A percentile compares a stretch with the other conserved stretches of the same genome.
Evolutionary conservation across 176 grass and related monocot species (phyloP).

Genomic region (Cenchrus fungigraminus): DNA sequence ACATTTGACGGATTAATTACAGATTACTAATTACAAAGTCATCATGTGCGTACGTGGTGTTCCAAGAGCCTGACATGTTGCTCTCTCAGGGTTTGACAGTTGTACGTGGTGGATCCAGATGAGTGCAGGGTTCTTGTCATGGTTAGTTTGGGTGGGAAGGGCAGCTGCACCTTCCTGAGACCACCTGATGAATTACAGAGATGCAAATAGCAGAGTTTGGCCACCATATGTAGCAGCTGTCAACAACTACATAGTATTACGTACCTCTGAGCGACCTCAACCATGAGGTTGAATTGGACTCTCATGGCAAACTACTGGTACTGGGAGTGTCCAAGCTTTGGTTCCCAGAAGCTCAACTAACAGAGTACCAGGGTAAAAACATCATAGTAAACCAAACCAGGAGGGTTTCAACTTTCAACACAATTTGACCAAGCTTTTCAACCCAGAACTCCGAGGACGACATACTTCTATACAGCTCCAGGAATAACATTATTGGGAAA

Average conservation of each 20-base stretch:
- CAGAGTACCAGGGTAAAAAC: neutral
- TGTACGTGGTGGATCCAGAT: neutral
- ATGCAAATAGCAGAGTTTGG: constrained; percentile 40
- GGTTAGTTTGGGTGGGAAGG: constrained; percentile 31
- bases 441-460: neutral
- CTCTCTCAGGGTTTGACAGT: neutral
- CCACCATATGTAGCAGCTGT: constrained; percentile 35
- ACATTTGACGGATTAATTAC: neutral
- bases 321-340: neutral
- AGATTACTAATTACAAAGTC: neutral
- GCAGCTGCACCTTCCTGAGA: constrained; percentile 39
- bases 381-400: neutral
- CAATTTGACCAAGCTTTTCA: neutral
- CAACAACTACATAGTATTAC: constrained; percentile 5
- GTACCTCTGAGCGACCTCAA: neutral
- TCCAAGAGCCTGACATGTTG: neutral
- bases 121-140: neutral
- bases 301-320: neutral
- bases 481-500: neutral
- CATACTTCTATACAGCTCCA: neutral
- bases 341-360: neutral
- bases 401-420: neutral
- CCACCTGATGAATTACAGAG: neutral
- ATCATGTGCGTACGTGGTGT: neutral
- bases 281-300: constrained; percentile 2